These are phyloP conservation scores for Alnus rubra DNA, from an alignment of 306 rosid species.

Conservation along the genomic window DNA sequence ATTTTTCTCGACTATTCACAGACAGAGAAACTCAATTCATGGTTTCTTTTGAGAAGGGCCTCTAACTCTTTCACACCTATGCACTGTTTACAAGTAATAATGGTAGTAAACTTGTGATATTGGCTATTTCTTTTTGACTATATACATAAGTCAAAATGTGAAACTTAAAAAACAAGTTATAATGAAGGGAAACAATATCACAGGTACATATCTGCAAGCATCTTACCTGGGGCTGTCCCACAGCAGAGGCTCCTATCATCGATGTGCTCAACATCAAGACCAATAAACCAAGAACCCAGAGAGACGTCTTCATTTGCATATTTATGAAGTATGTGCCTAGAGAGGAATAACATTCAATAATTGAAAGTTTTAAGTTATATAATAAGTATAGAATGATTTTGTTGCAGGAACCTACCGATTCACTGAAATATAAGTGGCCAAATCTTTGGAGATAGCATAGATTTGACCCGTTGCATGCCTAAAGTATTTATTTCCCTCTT, in stretches of 20 bases:
- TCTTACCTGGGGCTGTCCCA: conserved; percentile 55
- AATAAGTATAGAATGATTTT: neutral
- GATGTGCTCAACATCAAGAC: conserved; percentile 62
- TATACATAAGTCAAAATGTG: neutral
- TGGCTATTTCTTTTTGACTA: neutral
- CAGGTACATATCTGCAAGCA: neutral
- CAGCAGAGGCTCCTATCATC: conserved; percentile 63
- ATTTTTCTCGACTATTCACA: neutral
- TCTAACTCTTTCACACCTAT: neutral
- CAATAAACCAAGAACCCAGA: conserved; percentile 67
- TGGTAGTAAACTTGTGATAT: neutral
- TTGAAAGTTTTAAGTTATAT: neutral
- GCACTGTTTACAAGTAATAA: neutral
- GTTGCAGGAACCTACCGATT: conserved; percentile 32
- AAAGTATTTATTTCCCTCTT: conserved; percentile 63
- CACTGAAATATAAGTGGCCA: conserved; percentile 61
- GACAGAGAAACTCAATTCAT: neutral
- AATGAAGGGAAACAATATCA: neutral
- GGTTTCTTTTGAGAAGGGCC: neutral
- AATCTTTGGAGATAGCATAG: conserved; percentile 55
- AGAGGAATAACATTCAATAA: neutral
- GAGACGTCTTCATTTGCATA: conserved; percentile 70
- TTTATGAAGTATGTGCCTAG: conserved; percentile 55
- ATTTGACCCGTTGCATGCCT: conserved; percentile 67
- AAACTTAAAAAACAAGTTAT: neutral